Conservation (phyloP, 495 filamentous ascomycete species). For the Bathelium albidoporum region DNA sequence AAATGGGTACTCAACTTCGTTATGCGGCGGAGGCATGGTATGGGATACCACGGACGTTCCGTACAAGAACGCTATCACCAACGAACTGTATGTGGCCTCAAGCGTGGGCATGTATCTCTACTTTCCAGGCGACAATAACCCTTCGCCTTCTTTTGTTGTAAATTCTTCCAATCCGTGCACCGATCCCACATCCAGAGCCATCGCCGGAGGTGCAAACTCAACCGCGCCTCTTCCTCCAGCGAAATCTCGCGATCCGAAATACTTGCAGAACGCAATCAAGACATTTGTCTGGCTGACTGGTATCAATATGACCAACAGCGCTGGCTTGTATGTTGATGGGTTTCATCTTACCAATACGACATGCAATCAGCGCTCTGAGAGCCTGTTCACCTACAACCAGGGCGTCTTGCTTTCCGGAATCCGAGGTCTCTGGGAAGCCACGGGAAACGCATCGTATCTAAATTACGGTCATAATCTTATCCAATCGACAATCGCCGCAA, state of each 20-base stretch:
- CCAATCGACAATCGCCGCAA: not conserved
- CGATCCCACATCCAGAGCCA: not conserved
- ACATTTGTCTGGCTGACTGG: not conserved
- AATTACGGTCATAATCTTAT: not conserved
- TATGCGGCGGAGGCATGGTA: not conserved
- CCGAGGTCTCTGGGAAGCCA: not conserved
- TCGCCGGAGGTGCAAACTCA: not conserved
- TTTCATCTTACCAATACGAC: not conserved
- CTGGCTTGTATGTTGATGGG: not conserved
- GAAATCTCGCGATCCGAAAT: not conserved
- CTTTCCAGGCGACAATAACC: not conserved
- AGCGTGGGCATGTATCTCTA: slow-evolving; percentile 1
- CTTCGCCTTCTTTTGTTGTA: not conserved
- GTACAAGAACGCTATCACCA: not conserved
- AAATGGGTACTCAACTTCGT: not conserved
- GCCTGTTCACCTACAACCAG: not conserved
- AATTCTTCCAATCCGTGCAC: not conserved
- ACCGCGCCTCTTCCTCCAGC: not conserved
- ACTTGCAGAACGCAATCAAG: not conserved
- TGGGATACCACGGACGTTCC: not conserved
- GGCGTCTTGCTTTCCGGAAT: slow-evolving; percentile 2
- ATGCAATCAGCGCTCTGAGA: not conserved
- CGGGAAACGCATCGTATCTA: not conserved
- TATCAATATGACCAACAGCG: not conserved
- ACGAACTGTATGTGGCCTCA: not conserved